Evolutionary conservation across 768 basidiomycete genomes (phyloP).

Genomic region (Kwoniella newhampshirensis): DNA sequence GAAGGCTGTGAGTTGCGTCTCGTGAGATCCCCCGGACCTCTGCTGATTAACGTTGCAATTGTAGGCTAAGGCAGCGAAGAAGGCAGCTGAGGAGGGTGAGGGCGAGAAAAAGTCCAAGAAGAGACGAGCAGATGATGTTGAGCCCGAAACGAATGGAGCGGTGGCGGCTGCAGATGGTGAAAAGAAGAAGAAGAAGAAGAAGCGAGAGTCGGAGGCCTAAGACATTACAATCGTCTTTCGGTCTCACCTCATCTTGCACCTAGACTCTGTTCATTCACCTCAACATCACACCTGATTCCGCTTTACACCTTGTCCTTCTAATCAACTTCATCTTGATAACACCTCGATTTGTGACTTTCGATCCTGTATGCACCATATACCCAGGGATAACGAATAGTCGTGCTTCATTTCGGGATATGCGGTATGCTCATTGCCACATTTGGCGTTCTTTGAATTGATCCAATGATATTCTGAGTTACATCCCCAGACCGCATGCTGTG

Average conservation of each 20-base stretch:
- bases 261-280: neutral
- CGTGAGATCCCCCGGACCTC: neutral
- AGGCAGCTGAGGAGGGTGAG: slow-evolving; percentile 50
- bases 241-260: neutral
- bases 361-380: no score
- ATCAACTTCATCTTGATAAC: neutral
- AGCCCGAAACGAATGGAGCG: slow-evolving; percentile 16
- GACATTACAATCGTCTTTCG: neutral
- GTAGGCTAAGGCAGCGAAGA: slow-evolving; percentile 51
- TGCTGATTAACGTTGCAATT: slow-evolving; percentile 5
- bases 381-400: neutral
- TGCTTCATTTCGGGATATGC: neutral
- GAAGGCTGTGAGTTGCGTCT: slow-evolving; percentile 59
- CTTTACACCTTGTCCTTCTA: neutral
- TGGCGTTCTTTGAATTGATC: neutral
- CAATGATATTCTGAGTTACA: no score
- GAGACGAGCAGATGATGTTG: slow-evolving; percentile 48
- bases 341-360: no score
- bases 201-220: slow-evolving; percentile 43
- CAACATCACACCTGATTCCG: neutral
- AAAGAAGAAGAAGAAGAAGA: slow-evolving; percentile 56
- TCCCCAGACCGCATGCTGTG: no score
- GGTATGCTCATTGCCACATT: neutral
- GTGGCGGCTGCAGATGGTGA: slow-evolving; percentile 47
- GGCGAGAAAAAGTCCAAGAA: slow-evolving; percentile 55